Conservation (phyloP, 2,329 filamentous ascomycete species). For the Calonectria pseudoturangicola region DNA sequence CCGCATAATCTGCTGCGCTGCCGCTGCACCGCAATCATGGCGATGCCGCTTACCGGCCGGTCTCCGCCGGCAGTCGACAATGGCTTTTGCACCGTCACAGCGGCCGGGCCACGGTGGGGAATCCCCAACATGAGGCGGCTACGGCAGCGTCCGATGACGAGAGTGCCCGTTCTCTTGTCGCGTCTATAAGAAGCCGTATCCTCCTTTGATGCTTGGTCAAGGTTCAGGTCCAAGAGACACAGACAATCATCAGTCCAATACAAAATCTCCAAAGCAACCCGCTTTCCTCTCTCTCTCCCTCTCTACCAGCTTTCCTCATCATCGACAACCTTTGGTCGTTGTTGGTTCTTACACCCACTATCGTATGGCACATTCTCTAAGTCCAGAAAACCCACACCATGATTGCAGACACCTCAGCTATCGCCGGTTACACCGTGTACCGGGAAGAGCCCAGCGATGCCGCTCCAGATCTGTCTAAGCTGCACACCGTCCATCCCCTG, state of each 20-base stretch:
- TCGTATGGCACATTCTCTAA: slow-evolving; percentile 56
- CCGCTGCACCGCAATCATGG: neutral
- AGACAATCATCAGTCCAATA: neutral
- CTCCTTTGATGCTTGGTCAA: slow-evolving; percentile 29
- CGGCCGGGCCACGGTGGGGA: slow-evolving; percentile 22
- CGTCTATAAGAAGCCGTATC: slow-evolving; percentile 53
- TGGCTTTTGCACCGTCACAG: slow-evolving; percentile 25
- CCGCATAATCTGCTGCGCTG: slow-evolving; percentile 20
- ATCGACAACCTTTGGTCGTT: slow-evolving; percentile 35
- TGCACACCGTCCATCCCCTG: slow-evolving; percentile 61
- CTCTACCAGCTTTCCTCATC: neutral
- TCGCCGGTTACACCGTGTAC: slow-evolving; percentile 67
- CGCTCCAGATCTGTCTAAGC: slow-evolving; percentile 59
- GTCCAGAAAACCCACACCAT: slow-evolving; percentile 61
- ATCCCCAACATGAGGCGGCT: slow-evolving; percentile 28
- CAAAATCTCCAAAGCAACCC: slow-evolving; percentile 21
- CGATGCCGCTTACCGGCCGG: slow-evolving; percentile 9
- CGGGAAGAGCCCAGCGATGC: slow-evolving; percentile 64
- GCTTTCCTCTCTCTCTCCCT: neutral
- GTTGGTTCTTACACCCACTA: slow-evolving; percentile 20
- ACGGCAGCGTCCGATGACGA: slow-evolving; percentile 41
- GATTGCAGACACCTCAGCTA: slow-evolving; percentile 65
- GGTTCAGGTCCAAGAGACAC: slow-evolving; percentile 11
- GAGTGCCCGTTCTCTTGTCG: slow-evolving; percentile 9
- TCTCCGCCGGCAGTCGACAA: neutral